Conservation (phyloP, 306 rosid genomes). For the Corylus americana region DNA sequence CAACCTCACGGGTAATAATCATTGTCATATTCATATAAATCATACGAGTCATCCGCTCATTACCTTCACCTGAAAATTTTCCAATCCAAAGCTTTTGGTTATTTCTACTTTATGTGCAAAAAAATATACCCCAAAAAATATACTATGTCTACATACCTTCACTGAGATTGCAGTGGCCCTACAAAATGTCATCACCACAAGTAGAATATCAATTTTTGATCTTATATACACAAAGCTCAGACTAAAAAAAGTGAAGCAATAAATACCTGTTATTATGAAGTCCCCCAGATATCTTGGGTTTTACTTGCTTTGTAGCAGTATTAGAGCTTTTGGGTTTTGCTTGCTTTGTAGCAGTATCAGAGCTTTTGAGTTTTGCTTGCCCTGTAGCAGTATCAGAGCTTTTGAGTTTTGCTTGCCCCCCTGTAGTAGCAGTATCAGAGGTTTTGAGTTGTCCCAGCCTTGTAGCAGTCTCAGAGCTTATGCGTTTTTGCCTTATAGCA, state of each 20-base stretch:
- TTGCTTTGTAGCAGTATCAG: constrained; percentile 19
- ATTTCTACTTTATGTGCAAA: background rate
- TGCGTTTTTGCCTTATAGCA: constrained; percentile 52
- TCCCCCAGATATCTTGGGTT: constrained; percentile 63
- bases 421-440: too few species aligned
- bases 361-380: background rate
- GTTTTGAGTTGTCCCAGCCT: too few species aligned
- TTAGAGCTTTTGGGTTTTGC: too few species aligned
- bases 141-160: constrained; percentile 50
- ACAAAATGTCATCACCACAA: constrained; percentile 10
- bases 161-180: constrained; percentile 90
- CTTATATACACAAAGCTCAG: background rate
- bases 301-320: constrained; percentile 52
- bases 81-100: constrained; percentile 20
- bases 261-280: constrained; percentile 62
- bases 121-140: background rate
- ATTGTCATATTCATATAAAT: too few species aligned
- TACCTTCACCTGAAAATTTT: constrained; percentile 37
- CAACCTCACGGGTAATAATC: too few species aligned
- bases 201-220: background rate
- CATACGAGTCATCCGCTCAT: constrained; percentile 26
- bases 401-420: background rate
- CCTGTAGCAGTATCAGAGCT: background rate
- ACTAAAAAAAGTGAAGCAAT: background rate
- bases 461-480: too few species aligned